phyloP scores from a whole-genome alignment of 1,284 basidiomycete species.

The Sporisorium reilianum region DNA sequence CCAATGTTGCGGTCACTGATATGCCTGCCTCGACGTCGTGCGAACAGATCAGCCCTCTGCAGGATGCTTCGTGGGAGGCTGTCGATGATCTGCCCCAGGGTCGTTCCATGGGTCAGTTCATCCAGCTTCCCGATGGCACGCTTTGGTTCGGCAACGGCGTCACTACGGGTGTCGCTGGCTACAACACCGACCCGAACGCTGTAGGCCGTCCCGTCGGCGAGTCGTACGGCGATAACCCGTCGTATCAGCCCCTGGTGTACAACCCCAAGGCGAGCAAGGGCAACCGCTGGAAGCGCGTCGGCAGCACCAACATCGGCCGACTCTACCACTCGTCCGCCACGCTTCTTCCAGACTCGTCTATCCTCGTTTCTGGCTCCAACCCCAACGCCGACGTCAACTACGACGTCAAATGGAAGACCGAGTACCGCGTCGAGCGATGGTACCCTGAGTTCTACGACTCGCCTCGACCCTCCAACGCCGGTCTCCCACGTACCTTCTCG shows the following conservation, averaged over 20 bases:
- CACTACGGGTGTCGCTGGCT: constrained; percentile 62
- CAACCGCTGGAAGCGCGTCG: constrained; percentile 51
- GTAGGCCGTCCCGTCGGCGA: constrained; percentile 62
- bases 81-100: constrained; percentile 51
- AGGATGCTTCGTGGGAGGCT: constrained; percentile 40
- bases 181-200: constrained; percentile 49
- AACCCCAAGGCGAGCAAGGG: constrained; percentile 54
- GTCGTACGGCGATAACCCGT: constrained; percentile 64
- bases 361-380: constrained; percentile 61
- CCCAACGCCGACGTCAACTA: constrained; percentile 57
- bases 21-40: constrained; percentile 55
- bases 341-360: constrained; percentile 60
- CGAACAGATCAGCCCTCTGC: constrained; percentile 58
- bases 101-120: constrained; percentile 62
- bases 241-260: constrained; percentile 55
- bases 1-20: constrained; percentile 43
- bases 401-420: constrained; percentile 48
- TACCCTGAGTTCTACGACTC: constrained; percentile 60
- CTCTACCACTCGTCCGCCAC: constrained; percentile 62
- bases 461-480: constrained; percentile 50
- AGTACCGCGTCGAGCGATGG: constrained; percentile 59
- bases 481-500: constrained; percentile 46
- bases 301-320: constrained; percentile 47
- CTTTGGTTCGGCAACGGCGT: constrained; percentile 63
- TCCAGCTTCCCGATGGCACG: constrained; percentile 61